These are phyloP conservation scores for Microsporum canis DNA, from an alignment of 2,329 filamentous ascomycete species.

Conservation along the genomic window DNA sequence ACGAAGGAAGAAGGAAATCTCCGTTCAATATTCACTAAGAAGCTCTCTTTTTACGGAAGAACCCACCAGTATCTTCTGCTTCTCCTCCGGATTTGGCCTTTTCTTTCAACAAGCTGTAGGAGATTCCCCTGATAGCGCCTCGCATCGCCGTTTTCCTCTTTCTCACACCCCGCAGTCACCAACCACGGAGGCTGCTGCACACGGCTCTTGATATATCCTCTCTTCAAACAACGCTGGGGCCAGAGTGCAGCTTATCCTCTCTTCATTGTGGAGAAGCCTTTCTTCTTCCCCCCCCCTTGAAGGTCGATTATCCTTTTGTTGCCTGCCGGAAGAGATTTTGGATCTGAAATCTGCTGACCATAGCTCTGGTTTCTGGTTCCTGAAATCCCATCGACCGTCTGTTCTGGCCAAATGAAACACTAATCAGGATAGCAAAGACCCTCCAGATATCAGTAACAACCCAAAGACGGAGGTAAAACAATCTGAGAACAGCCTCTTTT, in stretches of 20 bases:
- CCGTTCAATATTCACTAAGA: not conserved
- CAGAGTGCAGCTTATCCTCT: not conserved
- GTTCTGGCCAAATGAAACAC: not conserved
- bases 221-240: not conserved
- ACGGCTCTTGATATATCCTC: not conserved
- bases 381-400: not conserved
- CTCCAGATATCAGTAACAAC: not conserved
- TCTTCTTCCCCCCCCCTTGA: not conserved
- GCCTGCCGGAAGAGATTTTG: not conserved
- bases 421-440: not conserved
- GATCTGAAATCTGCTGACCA: not conserved
- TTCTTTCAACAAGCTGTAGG: conserved; percentile 1
- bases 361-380: not conserved
- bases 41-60: not conserved
- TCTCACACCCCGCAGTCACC: not conserved
- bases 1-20: not conserved
- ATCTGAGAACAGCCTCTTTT: not conserved
- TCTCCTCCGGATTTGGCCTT: not conserved
- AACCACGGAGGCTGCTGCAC: not conserved
- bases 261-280: not conserved
- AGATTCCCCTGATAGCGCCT: not conserved
- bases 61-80: not conserved
- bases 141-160: not conserved
- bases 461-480: not conserved
- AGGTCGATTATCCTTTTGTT: not conserved